Evolutionary conservation across 768 basidiomycete species (phyloP).

Genomic region (Chalciporus sphaerocephalus): DNA sequence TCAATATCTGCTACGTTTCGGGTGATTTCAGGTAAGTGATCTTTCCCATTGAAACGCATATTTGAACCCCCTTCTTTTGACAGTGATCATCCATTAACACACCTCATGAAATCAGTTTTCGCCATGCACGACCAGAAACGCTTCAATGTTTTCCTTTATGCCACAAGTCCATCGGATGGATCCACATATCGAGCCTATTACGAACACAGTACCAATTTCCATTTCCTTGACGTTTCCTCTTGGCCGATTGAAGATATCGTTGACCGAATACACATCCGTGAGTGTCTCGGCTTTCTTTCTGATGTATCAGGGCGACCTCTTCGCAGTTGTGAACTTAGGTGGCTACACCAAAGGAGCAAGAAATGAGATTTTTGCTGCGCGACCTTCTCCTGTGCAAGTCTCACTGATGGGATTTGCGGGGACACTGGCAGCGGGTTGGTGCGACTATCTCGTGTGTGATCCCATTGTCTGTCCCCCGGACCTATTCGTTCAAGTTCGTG

Average conservation of each 20-base stretch:
- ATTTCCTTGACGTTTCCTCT: conserved; percentile 41
- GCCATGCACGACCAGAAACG: conserved; percentile 36
- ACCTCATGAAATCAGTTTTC: conserved; percentile 51
- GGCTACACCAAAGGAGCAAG: conserved; percentile 51
- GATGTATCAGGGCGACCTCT: not conserved
- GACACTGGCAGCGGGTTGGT: conserved; percentile 43
- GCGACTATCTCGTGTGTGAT: conserved; percentile 46
- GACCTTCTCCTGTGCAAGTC: conserved; percentile 46
- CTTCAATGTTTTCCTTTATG: conserved; percentile 45
- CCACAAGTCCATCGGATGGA: conserved; percentile 45
- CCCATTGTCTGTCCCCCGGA: conserved; percentile 41
- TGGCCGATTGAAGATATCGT: conserved; percentile 36
- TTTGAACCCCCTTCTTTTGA: not conserved
- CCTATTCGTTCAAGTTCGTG: conserved; percentile 32
- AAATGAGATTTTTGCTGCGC: conserved; percentile 50
- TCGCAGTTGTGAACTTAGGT: conserved; percentile 41
- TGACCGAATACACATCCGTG: conserved; percentile 45
- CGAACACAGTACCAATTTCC: conserved; percentile 33
- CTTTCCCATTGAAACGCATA: not conserved
- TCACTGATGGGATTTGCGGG: conserved; percentile 51
- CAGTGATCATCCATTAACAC: conserved; percentile 49
- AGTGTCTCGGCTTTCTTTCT: conserved; percentile 12
- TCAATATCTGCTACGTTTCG: conserved; percentile 49
- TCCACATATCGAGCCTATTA: conserved; percentile 42
- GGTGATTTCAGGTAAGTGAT: conserved; percentile 42